Evolutionary conservation across 257 asterid genomes (phyloP).

Genomic region (Striga asiatica): DNA sequence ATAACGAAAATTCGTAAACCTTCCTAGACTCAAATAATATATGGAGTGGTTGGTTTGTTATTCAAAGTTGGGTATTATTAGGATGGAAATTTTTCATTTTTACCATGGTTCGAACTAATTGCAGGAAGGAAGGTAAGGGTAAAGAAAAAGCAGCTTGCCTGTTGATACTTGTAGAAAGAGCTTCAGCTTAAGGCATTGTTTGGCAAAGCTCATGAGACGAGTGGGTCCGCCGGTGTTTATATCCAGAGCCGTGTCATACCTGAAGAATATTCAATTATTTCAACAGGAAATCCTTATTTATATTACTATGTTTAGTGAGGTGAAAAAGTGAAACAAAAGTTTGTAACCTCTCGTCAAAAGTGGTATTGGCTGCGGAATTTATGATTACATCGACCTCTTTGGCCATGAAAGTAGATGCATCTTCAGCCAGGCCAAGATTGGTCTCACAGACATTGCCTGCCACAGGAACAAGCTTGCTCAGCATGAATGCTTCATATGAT

Average conservation of each 20-base stretch:
- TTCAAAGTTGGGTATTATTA: too few species aligned
- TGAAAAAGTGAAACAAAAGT: background rate
- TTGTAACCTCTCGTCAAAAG: slow-evolving; percentile 73
- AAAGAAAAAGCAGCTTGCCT: slow-evolving; percentile 35
- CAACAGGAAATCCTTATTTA: slow-evolving; percentile 6
- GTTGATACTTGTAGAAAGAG: slow-evolving; percentile 88
- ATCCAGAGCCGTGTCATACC: slow-evolving; percentile 81
- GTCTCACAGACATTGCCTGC: slow-evolving; percentile 72
- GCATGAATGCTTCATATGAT: slow-evolving; percentile 64
- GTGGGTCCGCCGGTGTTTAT: slow-evolving; percentile 76
- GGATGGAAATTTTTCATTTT: too few species aligned
- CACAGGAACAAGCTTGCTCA: slow-evolving; percentile 78
- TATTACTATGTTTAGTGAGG: background rate
- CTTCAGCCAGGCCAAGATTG: slow-evolving; percentile 57
- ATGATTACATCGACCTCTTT: slow-evolving; percentile 65
- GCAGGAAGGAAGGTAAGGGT: too few species aligned
- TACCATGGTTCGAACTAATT: too few species aligned
- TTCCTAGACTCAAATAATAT: too few species aligned
- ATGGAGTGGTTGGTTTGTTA: too few species aligned
- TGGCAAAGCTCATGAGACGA: slow-evolving; percentile 66
- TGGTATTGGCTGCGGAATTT: slow-evolving; percentile 87
- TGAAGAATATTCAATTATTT: slow-evolving; percentile 22
- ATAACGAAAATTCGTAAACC: too few species aligned
- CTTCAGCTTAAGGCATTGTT: slow-evolving; percentile 53
- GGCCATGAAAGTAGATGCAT: slow-evolving; percentile 33